These are phyloP conservation scores for Astrephomene gubernaculifera DNA, from an alignment of 139 green algal genomes.

Conservation along the genomic window DNA sequence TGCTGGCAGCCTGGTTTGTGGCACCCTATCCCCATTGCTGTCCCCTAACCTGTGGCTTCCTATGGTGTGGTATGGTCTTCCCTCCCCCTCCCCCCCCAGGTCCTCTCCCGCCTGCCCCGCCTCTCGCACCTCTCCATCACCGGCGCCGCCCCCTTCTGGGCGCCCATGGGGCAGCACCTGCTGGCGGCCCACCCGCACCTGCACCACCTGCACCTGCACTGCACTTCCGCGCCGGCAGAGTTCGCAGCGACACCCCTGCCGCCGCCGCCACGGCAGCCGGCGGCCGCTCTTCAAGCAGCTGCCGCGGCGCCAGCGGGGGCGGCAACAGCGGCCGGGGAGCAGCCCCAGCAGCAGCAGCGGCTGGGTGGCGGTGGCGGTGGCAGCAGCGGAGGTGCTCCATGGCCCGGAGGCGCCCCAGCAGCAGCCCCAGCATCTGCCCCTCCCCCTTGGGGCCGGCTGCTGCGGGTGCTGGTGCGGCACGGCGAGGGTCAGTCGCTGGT, in stretches of 20 bases:
- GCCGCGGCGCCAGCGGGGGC: background rate
- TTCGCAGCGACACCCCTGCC: background rate
- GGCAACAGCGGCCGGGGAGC: no score
- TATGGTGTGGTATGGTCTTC: no score
- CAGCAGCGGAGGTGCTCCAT: no score
- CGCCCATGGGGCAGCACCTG: slow-evolving; percentile 34
- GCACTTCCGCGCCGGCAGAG: background rate
- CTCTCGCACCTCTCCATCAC: background rate
- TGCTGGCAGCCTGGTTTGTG: no score
- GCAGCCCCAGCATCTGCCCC: no score
- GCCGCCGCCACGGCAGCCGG: background rate
- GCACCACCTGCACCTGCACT: slow-evolving; percentile 5
- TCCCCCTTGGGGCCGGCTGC: background rate
- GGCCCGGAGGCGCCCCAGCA: no score
- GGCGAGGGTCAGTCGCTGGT: slow-evolving; percentile 6
- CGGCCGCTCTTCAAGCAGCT: background rate
- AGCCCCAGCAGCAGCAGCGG: no score
- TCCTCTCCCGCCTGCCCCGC: slow-evolving; percentile 9
- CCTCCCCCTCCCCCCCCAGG: background rate
- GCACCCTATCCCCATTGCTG: no score
- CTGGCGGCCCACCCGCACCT: slow-evolving; percentile 3
- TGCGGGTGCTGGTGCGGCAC: slow-evolving; percentile 20
- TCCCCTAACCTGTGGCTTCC: no score
- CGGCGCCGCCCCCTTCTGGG: slow-evolving; percentile 22
- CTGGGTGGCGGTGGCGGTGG: no score